A percentile compares a stretch with the other conserved stretches of the same genome.
These are phyloP conservation scores for Hippophae rhamnoides DNA, from an alignment of 306 rosid species.

Conservation along the genomic window DNA sequence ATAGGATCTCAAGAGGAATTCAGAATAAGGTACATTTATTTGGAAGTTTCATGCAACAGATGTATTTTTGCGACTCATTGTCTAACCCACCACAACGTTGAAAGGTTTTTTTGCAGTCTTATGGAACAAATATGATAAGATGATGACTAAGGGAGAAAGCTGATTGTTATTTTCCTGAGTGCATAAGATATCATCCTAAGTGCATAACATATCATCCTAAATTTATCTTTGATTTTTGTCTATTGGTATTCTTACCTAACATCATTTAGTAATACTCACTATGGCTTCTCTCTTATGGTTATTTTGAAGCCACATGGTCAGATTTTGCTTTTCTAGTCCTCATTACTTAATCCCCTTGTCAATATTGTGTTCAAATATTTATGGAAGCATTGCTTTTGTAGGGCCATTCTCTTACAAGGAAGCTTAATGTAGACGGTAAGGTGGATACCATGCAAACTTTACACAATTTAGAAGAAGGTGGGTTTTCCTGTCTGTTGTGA, in stretches of 20 bases:
- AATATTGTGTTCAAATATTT: background rate
- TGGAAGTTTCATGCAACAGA: background rate
- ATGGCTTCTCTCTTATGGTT: no score
- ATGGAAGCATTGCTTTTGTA: constrained; percentile 18
- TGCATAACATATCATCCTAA: background rate
- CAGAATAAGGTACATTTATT: constrained; percentile 55
- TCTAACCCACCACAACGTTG: background rate
- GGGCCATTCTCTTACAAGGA: constrained; percentile 82
- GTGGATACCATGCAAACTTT: constrained; percentile 54
- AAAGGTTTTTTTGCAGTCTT: background rate
- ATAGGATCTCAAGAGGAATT: constrained; percentile 74
- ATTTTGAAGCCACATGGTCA: no score
- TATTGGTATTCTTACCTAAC: no score
- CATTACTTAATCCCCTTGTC: background rate
- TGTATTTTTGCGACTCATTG: background rate
- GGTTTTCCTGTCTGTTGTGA: constrained; percentile 8
- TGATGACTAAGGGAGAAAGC: background rate
- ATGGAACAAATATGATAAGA: background rate
- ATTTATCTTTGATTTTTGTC: no score
- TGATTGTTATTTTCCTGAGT: background rate
- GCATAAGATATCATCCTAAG: background rate
- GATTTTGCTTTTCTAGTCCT: no score
- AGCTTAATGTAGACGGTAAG: constrained; percentile 64
- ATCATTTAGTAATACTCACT: no score
- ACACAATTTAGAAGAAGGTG: constrained; percentile 80